Evolutionary conservation across 345 rosid species (phyloP).

Genomic region (Carallia pectinifolia): DNA sequence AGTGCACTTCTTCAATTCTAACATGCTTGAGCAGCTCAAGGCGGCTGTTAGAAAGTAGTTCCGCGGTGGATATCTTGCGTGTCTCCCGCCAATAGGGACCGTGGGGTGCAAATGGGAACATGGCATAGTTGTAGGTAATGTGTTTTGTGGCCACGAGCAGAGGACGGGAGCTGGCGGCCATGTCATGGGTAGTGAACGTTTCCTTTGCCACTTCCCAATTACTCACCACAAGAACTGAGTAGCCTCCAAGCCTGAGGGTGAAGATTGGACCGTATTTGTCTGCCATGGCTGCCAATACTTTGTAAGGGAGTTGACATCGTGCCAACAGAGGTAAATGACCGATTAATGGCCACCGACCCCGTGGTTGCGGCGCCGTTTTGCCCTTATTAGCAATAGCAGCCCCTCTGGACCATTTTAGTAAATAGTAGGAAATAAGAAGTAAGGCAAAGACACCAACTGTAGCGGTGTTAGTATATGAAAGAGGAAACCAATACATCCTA

Average conservation of each 20-base stretch:
- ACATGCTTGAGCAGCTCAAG: slow-evolving; percentile 27
- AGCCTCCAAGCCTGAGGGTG: slow-evolving; percentile 27
- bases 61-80: slow-evolving; percentile 29
- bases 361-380: not conserved
- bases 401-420: not conserved
- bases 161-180: slow-evolving; percentile 27
- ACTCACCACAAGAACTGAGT: slow-evolving; percentile 31
- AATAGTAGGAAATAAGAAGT: not conserved
- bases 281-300: slow-evolving; percentile 28
- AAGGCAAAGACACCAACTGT: not conserved
- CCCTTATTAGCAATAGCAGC: not conserved
- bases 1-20: slow-evolving; percentile 26
- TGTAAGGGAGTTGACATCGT: slow-evolving; percentile 24
- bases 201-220: slow-evolving; percentile 36
- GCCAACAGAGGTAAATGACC: slow-evolving; percentile 32
- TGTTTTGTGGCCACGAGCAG: slow-evolving; percentile 5
- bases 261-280: slow-evolving; percentile 43
- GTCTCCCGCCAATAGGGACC: slow-evolving; percentile 44
- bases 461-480: not conserved
- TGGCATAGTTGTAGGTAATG: slow-evolving; percentile 33
- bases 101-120: slow-evolving; percentile 31
- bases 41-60: slow-evolving; percentile 32
- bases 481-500: not conserved
- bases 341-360: slow-evolving; percentile 36
- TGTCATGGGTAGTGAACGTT: slow-evolving; percentile 33